Evolutionary conservation across 164 flowering plant species (phyloP), one percentile per base, ranked within the genome.

Genomic region (Liquidambar formosana): DNA sequence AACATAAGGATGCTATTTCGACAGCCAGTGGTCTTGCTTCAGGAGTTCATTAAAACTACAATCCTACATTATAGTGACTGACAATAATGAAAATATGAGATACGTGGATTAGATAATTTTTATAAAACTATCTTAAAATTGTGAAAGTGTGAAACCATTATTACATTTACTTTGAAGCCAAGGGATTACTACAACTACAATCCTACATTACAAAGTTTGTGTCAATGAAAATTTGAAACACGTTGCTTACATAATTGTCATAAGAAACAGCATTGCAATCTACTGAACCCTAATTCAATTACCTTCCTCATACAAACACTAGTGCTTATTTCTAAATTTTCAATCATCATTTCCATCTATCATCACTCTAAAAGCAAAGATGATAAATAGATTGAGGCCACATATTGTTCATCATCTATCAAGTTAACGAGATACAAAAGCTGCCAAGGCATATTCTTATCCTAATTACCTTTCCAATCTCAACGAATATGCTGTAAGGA

Each of bases 321-420:
- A 19, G 26, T 5, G 45, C 46, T 38, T 15, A 16, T 28, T 57
- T 59, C 16, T 13, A 3, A 25, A 38, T 8, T 27, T 56, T 64
- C 3, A n/a, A 53, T 18, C 57, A 57, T 25, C 48, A 46, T n/a
- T 33, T 25, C 28, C 61, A 68, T 73, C 52, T 62, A 54, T 28
- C 69, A 71, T 46, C 63, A 60, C 8, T 45, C 58, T 41, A 66
- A 63, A 67, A 61, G 61, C 51, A 52, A n/a, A 44, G 68, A 68
- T 56, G 59, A 73, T 46, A 73, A 21, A 63, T 8, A 56, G 57
- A 25, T 11, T 0, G 8, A 1, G 16, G 63, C n/a, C 63, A 59
- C n/a, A 59, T 59, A 59, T 26, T 59, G 22, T 22, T 54, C 10
- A 23, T 21, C 22, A 21, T 54, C 26, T 54, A 54, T 21, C 16